Evolutionary conservation across 1,284 basidiomycete species (phyloP).

Genomic region (Ceratobasidium sp.): DNA sequence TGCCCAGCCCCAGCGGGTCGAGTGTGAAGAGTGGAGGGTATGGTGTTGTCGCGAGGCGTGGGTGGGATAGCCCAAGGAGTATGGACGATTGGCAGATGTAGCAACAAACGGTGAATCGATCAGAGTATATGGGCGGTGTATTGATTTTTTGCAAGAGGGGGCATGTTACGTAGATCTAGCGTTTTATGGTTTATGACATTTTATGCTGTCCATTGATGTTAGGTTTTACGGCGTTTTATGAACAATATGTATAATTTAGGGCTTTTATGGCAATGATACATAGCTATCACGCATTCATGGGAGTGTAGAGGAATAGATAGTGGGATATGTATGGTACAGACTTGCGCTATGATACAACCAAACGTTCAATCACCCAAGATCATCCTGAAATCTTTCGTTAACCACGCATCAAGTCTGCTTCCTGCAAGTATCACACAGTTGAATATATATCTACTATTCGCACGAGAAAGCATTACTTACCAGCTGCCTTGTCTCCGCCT

Average conservation of each 20-base stretch:
- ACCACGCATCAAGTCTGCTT: conserved; percentile 22
- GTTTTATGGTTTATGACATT: conserved; percentile 7
- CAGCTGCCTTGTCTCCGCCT: conserved; percentile 25
- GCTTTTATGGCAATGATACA: conserved; percentile 9
- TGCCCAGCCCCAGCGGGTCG: conserved; percentile 13
- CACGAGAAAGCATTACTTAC: neutral
- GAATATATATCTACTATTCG: neutral
- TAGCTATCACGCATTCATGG: neutral
- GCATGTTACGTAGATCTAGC: conserved; percentile 2
- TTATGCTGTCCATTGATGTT: neutral
- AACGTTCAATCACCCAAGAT: neutral
- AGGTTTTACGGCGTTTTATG: conserved; percentile 4
- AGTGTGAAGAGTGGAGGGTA: neutral
- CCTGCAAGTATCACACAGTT: neutral
- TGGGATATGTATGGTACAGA: neutral
- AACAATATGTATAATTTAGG: conserved; percentile 35
- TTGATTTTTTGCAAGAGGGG: neutral
- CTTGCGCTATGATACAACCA: neutral
- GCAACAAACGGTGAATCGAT: conserved; percentile 2
- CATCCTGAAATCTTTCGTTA: neutral
- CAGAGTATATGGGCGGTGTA: conserved; percentile 11
- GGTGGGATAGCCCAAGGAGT: conserved; percentile 43
- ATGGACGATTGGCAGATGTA: conserved; percentile 45
- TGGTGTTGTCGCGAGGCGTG: neutral
- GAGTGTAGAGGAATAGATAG: neutral